Base-by-base conservation (phyloP, 2,329 filamentous ascomycete genomes). In the Berkeleyomyces basicola region DNA sequence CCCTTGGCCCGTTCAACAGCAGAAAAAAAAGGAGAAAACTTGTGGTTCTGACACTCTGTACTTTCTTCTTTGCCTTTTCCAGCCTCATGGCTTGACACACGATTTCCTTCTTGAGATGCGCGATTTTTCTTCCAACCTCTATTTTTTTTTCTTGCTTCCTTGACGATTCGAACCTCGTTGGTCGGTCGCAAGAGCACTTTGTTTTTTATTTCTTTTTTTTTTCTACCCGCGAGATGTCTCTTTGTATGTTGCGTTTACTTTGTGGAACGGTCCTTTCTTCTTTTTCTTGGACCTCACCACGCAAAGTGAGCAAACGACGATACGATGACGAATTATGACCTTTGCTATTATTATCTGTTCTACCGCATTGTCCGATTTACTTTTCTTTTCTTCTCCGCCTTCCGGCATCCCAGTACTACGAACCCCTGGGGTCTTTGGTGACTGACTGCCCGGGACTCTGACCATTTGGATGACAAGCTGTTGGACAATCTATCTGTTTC, bases 261-360 rank as follows among this genome's bases (percentile, higher is more conserved):
- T 33, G 31, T 33, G 14, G 49, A 55, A 55, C 31, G 49, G 23
- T 23, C 23, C 23, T 23, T 23, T 23, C 23, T 23, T 23, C 2
- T 23, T 39, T 37, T 5, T 37, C 31, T 55, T 11, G 3, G 49
- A 37, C 23, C 23, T 55, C 14, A 33, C 33, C 33, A 55, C n/a
- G 49, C 37, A 33, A 33, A 55, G 49, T 55, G 36, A 23, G 46
- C 47, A 51, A 47, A 49, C 37, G 42, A 62, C 47, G 57, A 62
- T 44, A 63, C 61, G 61, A 63, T 65, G 63, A 65, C 57, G 63
- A 65, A 36, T 65, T 65, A 65, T 61, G 63, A 63, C 60, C 46
- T 49, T 14, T 36, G 49, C 37, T 55, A 53, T 53, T 49, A 23
- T 61, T 61, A 31, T 61, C 42, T 31, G n/a, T 31, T 31, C 46